A percentile compares a stretch with the other conserved stretches of the same genome.
Conservation (phyloP, 1,139 yeast species). For the Geotrichum candidum region DNA sequence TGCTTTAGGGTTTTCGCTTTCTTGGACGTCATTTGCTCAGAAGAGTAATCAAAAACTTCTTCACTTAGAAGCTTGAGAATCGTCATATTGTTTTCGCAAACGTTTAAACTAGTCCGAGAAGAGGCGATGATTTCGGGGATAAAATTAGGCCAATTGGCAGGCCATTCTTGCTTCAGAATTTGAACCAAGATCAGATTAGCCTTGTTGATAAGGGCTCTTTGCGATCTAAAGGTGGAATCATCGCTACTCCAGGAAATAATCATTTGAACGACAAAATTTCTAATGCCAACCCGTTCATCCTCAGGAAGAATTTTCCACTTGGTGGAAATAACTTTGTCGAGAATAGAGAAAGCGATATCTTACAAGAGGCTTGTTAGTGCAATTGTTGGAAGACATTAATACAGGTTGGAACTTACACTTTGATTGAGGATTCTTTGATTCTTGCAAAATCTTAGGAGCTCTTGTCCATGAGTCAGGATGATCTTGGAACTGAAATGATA, state of each 20-base stretch:
- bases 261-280: conserved; percentile 91
- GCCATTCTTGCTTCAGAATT: conserved; percentile 97
- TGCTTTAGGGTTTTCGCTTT: conserved; percentile 77
- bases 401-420: conserved; percentile 44
- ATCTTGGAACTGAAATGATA: conserved; percentile 57
- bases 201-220: conserved; percentile 82
- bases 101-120: conserved; percentile 79
- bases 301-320: conserved; percentile 91
- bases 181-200: conserved; percentile 92
- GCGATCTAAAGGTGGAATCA: conserved; percentile 65
- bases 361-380: conserved; percentile 8
- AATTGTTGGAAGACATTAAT: neutral
- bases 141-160: conserved; percentile 95
- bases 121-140: conserved; percentile 88
- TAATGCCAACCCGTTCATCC: conserved; percentile 73
- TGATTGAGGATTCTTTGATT: conserved; percentile 73
- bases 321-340: conserved; percentile 83
- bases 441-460: conserved; percentile 82
- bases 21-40: conserved; percentile 95
- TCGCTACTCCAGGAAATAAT: conserved; percentile 86
- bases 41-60: conserved; percentile 91
- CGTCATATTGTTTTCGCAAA: conserved; percentile 95
- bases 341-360: conserved; percentile 73
- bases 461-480: conserved; percentile 95
- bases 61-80: conserved; percentile 83